These are phyloP conservation scores for Fagopyrum esculentum DNA, from an alignment of 148 eudicot genomes.

Conservation along the genomic window DNA sequence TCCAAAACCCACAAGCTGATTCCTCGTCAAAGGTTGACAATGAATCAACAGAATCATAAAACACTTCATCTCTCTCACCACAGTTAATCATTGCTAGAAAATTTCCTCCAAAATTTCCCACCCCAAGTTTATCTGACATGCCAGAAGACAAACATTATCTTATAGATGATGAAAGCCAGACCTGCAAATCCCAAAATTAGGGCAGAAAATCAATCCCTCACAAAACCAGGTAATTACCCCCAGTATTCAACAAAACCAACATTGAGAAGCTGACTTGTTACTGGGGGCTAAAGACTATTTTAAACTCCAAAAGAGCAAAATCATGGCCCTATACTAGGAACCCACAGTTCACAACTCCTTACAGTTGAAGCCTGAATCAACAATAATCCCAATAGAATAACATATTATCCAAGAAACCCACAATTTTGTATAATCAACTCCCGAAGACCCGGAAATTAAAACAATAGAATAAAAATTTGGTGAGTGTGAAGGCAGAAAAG, in stretches of 20 bases:
- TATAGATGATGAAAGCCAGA: not conserved
- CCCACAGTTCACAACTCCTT: not conserved
- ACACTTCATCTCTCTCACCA: conserved; percentile 42
- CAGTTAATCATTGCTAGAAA: not conserved
- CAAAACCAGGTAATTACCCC: conserved; percentile 3
- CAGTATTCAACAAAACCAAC: conserved; percentile 6
- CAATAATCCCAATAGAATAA: conserved; percentile 1
- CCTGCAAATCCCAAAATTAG: conserved; percentile 1
- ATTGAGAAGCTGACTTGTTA: not conserved
- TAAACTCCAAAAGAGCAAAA: not conserved
- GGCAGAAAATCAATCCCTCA: conserved; percentile 3
- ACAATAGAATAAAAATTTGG: not conserved
- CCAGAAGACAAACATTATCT: not conserved
- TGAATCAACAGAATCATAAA: conserved; percentile 43
- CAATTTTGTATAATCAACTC: not conserved
- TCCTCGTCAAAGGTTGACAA: conserved; percentile 29
- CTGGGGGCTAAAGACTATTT: not conserved
- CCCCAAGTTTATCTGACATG: not conserved
- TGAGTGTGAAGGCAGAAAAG: not conserved
- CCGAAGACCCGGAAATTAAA: not conserved
- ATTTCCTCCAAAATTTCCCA: no score
- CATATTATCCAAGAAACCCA: not conserved
- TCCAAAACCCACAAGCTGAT: conserved; percentile 46
- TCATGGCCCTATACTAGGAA: not conserved
- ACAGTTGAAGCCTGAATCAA: not conserved